phyloP scores from a whole-genome alignment of 78 protist genomes.

The Dictyostelium purpureum region DNA sequence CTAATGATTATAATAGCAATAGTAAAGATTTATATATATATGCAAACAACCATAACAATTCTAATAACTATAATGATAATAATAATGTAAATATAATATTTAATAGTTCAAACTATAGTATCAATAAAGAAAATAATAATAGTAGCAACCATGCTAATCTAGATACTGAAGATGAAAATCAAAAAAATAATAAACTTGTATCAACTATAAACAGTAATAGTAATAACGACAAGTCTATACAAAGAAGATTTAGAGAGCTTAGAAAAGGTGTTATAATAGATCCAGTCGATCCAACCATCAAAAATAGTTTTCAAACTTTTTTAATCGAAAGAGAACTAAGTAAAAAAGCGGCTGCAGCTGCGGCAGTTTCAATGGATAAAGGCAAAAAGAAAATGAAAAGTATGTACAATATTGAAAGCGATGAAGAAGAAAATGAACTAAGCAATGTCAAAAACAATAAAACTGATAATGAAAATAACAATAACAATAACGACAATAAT shows the following conservation, averaged over 20 bases:
- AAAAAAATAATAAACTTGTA: background rate
- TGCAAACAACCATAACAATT: background rate
- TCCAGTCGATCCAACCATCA: background rate
- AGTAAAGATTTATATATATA: slow-evolving; percentile 10
- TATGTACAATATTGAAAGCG: no score
- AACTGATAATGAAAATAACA: background rate
- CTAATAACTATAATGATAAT: background rate
- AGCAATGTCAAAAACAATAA: background rate
- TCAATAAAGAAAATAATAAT: no score
- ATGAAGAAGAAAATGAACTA: background rate
- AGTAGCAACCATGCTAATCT: no score
- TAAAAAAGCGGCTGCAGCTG: no score
- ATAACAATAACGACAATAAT: background rate
- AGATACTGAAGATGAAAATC: background rate
- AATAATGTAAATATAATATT: slow-evolving; percentile 2
- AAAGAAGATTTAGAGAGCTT: background rate
- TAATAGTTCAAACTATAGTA: background rate
- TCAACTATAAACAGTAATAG: background rate
- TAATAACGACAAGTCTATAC: background rate
- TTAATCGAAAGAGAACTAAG: background rate
- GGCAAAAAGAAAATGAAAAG: no score
- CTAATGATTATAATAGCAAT: background rate
- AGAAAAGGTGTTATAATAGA: background rate
- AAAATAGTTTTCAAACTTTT: background rate
- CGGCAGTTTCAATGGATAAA: no score